Base-by-base conservation (phyloP, 768 basidiomycete genomes). In the Antrodiella citrinella region DNA sequence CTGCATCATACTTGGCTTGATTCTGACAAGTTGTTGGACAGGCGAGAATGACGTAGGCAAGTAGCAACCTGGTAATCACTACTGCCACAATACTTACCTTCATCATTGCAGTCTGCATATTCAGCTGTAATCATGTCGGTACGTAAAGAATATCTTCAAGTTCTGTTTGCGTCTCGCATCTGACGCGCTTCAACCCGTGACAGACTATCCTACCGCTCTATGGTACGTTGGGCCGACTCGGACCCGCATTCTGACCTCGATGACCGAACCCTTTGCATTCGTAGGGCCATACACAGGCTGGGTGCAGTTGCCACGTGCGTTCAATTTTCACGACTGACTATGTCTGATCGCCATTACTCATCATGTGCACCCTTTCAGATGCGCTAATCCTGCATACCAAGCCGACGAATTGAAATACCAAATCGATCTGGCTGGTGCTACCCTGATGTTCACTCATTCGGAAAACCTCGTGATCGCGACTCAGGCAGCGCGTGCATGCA, bases 291-390 rank as follows among this genome's bases (percentile, higher is more conserved):
- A 5, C 82, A 84, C 55, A 68, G 72, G 51, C 68, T 82, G 13
- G 81, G 81, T 10, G 80, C 69, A 9, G 70, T 78, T 35, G 70
- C 81, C 50, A 78, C 79, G 79, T 81, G 58, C 52, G 78, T 50
- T 23, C 5, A n/a, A 21, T 18, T 12, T 3, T n/a, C n/a, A n/a
- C n/a, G n/a, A n/a, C n/a, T n/a, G n/a, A n/a, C n/a, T n/a, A n/a
- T 5, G 22, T 25, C 10, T 19, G 7, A 19, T 42, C 40, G 4
- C 15, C 40, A 24, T 13, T 4, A 10, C 21, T 21, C 25, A 4
- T 9, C 4, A 43, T 26, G 26, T 42, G 3, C 3, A n/a, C 2
- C 9, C 2, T n/a, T 19, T 21, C 48, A 64, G 63, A 2, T 56
- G 60, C 23, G 62, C 65, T 20, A 67, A 67, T 45, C 66, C 66